These are phyloP conservation scores for Aeschynomene evenia DNA, from an alignment of 306 rosid genomes.

Conservation along the genomic window DNA sequence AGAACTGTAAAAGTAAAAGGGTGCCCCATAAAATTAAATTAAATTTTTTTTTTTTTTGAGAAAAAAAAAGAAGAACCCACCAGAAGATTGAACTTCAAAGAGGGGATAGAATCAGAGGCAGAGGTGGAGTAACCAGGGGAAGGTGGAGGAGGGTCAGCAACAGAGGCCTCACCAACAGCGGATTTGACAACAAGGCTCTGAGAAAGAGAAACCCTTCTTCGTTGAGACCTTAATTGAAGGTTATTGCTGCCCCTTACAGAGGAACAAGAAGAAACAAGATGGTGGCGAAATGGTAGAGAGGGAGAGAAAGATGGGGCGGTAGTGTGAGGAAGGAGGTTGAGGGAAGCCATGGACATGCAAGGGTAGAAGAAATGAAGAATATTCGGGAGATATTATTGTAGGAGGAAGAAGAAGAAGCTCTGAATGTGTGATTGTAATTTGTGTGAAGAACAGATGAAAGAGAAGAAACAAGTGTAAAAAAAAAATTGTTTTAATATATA, in stretches of 20 bases:
- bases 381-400: neutral
- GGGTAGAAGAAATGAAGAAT: neutral
- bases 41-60: too few relatives aligned
- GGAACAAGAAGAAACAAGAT: neutral
- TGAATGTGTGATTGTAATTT: neutral
- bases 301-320: slow-evolving; percentile 17
- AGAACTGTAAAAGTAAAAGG: neutral
- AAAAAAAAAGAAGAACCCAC: slow-evolving; percentile 33
- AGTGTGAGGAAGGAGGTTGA: slow-evolving; percentile 38
- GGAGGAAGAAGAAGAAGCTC: neutral
- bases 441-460: neutral
- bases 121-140: slow-evolving; percentile 1
- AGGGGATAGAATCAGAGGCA: slow-evolving; percentile 38
- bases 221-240: slow-evolving; percentile 8
- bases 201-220: slow-evolving; percentile 19
- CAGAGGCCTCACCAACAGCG: slow-evolving; percentile 32
- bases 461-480: too few relatives aligned
- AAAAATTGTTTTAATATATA: too few relatives aligned
- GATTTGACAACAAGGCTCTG: slow-evolving; percentile 41
- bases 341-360: slow-evolving; percentile 41
- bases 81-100: slow-evolving; percentile 74
- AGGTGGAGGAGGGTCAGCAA: slow-evolving; percentile 37
- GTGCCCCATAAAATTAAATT: neutral
- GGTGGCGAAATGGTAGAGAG: slow-evolving; percentile 6
- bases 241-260: neutral